Evolutionary conservation across 208 protist genomes (phyloP).

Genomic region (Leishmania tarentolae): DNA sequence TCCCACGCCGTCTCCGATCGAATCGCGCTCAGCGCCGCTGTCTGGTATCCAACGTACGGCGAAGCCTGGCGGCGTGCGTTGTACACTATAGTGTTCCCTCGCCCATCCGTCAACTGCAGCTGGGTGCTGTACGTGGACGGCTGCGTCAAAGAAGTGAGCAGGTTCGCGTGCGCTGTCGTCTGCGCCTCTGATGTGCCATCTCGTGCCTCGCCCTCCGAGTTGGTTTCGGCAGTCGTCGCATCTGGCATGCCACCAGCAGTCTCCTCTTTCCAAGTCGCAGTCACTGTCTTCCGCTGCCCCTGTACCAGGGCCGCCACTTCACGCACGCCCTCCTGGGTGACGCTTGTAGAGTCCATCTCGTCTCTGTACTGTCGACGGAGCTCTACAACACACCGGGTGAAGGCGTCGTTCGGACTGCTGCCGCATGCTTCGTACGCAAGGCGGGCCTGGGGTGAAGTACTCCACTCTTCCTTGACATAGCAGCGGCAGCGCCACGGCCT

Average conservation of each 20-base stretch:
- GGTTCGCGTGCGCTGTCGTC: background rate
- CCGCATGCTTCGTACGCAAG: conserved; percentile 51
- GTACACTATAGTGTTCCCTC: conserved; percentile 24
- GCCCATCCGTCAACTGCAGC: conserved; percentile 20
- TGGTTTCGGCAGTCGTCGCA: background rate
- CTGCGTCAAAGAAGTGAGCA: conserved; percentile 10
- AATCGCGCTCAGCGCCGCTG: conserved; percentile 46
- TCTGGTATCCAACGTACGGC: conserved; percentile 57
- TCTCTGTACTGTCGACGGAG: conserved; percentile 55
- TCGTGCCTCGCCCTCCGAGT: background rate
- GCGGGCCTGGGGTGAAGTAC: conserved; percentile 42
- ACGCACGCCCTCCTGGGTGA: conserved; percentile 64
- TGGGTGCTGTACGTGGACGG: conserved; percentile 24
- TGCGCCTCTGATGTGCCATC: background rate
- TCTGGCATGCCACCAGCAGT: background rate
- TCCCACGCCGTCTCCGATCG: conserved; percentile 43
- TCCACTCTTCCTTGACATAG: conserved; percentile 89
- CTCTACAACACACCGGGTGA: conserved; percentile 58
- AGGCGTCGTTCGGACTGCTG: conserved; percentile 57
- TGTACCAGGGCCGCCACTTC: conserved; percentile 62
- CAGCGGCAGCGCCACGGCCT: conserved; percentile 71
- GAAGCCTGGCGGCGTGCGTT: conserved; percentile 52
- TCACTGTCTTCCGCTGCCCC: conserved; percentile 31
- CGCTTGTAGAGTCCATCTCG: conserved; percentile 56
- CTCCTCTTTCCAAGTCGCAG: conserved; percentile 15